These are phyloP conservation scores for Acer negundo DNA, from an alignment of 345 rosid species.

Conservation along the genomic window DNA sequence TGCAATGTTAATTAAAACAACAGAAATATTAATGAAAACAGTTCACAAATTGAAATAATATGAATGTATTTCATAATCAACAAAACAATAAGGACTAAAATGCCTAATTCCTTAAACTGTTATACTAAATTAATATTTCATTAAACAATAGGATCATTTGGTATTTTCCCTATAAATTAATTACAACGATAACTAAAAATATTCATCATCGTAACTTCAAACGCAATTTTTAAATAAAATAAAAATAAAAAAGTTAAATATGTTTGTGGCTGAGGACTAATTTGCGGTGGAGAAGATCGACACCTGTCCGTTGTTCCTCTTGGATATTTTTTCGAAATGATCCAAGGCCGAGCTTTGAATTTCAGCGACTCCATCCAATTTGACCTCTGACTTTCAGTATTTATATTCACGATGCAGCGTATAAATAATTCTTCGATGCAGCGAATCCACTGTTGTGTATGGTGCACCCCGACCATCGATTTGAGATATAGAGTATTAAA, in stretches of 20 bases:
- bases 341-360: not conserved
- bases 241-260: not conserved
- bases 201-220: not conserved
- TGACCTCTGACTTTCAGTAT: not conserved
- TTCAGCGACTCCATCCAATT: not conserved
- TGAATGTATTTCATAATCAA: too few species aligned
- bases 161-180: not conserved
- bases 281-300: conserved; percentile 36
- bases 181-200: not conserved
- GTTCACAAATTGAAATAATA: too few species aligned
- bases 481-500: not conserved
- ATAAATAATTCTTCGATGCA: not conserved
- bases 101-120: too few species aligned
- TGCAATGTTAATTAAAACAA: too few species aligned
- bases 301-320: conserved; percentile 18
- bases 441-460: not conserved
- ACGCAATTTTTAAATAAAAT: not conserved
- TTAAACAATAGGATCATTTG: too few species aligned
- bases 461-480: not conserved
- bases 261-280: conserved; percentile 38
- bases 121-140: too few species aligned
- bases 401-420: too few species aligned
- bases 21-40: too few species aligned
- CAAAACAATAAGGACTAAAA: too few species aligned
- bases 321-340: conserved; percentile 16